Base-by-base conservation (phyloP, 2,329 filamentous ascomycete genomes). In the Phialemoniopsis sp. region DNA sequence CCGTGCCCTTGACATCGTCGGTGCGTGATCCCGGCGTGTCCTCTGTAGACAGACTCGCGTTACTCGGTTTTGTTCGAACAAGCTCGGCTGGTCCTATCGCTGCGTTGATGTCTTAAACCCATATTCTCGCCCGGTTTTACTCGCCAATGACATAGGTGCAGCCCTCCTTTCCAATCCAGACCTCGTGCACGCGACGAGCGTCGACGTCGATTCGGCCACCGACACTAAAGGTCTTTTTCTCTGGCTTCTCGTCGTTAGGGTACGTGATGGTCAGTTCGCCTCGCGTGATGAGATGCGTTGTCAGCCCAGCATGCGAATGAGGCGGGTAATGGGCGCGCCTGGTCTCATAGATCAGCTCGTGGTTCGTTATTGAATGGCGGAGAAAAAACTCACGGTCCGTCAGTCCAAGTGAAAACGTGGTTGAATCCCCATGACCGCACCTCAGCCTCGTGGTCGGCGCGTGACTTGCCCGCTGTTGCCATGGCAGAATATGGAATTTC, bases 331-430 rank as follows among this genome's bases (percentile, higher is more conserved):
- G 68, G 19, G 76, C 70, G 55, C 85, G 81, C 45, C 81, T 85
- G 56, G 43, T 36, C 19, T 38, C 28, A 3, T 13, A 35, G 16
- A 14, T 26, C 32, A 16, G 14, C 14, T 4, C 15, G 18, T 9
- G 21, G n/a, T 8, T 21, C 13, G 10, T 18, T 33, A 31, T 26
- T 36, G 28, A 18, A 34, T n/a, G 19, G 37, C 39, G 35, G 32
- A 29, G 37, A 39, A 35, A 28, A 32, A 41, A 72, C 78, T 56
- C 72, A 87, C 82, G 81, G 78, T 16, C 68, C 64, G 59, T 88
- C 85, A 8, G 73, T 80, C 83, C 84, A 88, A 3, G 82, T 87
- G 47, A 86, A 86, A 53, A 86, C 82, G 36, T 80, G 69, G 3
- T 57, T 49, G 55, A 87, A 89, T 2, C 84, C 84, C 83, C 84